Evolutionary conservation across 495 filamentous ascomycete genomes (phyloP), one percentile per base, ranked within the genome.

Genomic region (Penicillium goetzii): DNA sequence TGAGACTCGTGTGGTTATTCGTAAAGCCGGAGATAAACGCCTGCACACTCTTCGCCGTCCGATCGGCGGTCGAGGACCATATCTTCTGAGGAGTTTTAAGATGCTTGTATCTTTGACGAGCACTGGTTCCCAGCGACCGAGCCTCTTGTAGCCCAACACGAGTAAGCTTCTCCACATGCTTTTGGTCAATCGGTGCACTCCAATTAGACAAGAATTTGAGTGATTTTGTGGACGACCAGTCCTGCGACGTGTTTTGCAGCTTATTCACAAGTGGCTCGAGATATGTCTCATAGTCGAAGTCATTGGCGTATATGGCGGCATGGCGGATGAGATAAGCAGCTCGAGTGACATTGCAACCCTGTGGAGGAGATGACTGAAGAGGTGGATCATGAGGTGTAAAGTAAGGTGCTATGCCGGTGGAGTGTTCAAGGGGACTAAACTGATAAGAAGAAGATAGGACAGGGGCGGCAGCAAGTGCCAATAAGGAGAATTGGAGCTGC

Each of bases 231-330:
- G 45, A 23, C 11, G 45, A 23, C 45, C 45, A 50, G 21, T 50
- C 45, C 21, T 50, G 45, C 0, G 45, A 25, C 21, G 45, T 50
- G 15, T 50, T 50, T 50, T 28, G 45, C 21, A 50, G 19, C 45
- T 50, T 50, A 12, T 50, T 50, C 8, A 50, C 45, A 3, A 26
- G 45, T 14, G 45, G 45, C 58, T 64, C 65, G 19, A 71, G 53
- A 49, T 68, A 71, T 1, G 65, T 56, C 40, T 68, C 65, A 52
- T 68, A 71, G 32, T 71, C 69, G 51, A 71, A 71, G 45, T 71
- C 69, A 56, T 71, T 71, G 58, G 65, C 63, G 61, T 71, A 71
- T 28, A 71, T 71, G n/a, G 66, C 69, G 6, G 69, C 69, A 57
- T 71, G 69, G n/a, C 69, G 69, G 21, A 71, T 53, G 2, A 68